Evolutionary conservation across 352 stramenopile genomes (phyloP).

Genomic region (Phytophthora pisi): DNA sequence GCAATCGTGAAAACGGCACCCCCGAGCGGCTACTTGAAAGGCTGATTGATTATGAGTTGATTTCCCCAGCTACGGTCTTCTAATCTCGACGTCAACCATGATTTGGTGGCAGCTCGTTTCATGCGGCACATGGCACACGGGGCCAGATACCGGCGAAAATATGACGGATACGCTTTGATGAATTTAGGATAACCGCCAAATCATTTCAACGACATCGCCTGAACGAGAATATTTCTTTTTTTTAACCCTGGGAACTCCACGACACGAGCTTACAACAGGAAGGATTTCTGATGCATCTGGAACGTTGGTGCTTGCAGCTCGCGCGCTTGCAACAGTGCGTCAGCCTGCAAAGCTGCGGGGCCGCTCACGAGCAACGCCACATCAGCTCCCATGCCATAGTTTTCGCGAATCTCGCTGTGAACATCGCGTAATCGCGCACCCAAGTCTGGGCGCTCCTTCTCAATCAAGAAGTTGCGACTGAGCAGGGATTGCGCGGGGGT

Average conservation of each 20-base stretch:
- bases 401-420: conserved; percentile 57
- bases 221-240: not conserved
- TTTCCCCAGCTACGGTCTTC: no score
- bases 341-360: conserved; percentile 42
- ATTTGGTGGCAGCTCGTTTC: no score
- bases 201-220: not conserved
- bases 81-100: no score
- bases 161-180: not conserved
- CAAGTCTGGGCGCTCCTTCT: conserved; percentile 50
- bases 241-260: not conserved
- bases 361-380: conserved; percentile 57
- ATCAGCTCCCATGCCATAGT: conserved; percentile 47
- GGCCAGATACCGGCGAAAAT: not conserved
- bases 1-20: not conserved
- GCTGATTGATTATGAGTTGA: no score
- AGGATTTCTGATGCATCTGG: conserved; percentile 53
- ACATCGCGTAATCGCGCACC: conserved; percentile 33
- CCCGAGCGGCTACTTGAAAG: no score
- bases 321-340: conserved; percentile 35
- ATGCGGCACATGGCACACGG: no score
- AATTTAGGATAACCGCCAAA: not conserved
- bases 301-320: conserved; percentile 43
- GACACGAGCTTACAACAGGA: conserved; percentile 40
- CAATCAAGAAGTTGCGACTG: conserved; percentile 41
- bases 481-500: conserved; percentile 37